Percentiles rank a stretch among this genome's conserved stretches.
Conservation (phyloP, 768 basidiomycete species). For the Russula compacta region DNA sequence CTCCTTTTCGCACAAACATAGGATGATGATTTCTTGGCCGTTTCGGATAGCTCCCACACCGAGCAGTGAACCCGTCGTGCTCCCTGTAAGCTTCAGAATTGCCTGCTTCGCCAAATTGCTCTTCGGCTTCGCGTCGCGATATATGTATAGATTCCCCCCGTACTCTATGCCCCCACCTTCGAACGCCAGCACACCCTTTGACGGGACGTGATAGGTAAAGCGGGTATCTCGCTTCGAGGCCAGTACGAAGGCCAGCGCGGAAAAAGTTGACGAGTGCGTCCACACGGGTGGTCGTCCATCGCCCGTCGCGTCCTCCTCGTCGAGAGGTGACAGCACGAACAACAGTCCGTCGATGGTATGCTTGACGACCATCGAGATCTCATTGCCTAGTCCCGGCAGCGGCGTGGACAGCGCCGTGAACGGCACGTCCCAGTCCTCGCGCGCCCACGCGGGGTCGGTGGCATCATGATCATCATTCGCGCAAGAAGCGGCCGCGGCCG, state of each 20-base stretch:
- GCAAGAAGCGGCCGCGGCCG: no score
- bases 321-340: slow-evolving; percentile 19
- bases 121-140: slow-evolving; percentile 44
- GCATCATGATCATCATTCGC: slow-evolving; percentile 28
- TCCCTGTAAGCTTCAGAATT: slow-evolving; percentile 67
- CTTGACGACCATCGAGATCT: slow-evolving; percentile 52
- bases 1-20: slow-evolving; percentile 72
- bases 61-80: slow-evolving; percentile 61
- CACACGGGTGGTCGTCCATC: slow-evolving; percentile 35
- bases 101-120: slow-evolving; percentile 70
- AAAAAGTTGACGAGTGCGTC: slow-evolving; percentile 76
- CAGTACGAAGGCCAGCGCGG: slow-evolving; percentile 87
- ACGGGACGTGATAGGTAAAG: slow-evolving; percentile 67
- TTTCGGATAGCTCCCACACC: slow-evolving; percentile 53
- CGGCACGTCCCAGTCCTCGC: slow-evolving; percentile 29
- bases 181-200: slow-evolving; percentile 62
- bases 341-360: slow-evolving; percentile 36
- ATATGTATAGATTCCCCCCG: slow-evolving; percentile 82
- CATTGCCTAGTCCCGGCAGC: slow-evolving; percentile 43
- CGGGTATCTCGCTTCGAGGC: slow-evolving; percentile 87
- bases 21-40: slow-evolving; percentile 34
- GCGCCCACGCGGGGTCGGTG: slow-evolving; percentile 35
- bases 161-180: slow-evolving; percentile 62
- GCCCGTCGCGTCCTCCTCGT: slow-evolving; percentile 17
- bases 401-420: slow-evolving; percentile 59